These are phyloP conservation scores for Hypoxylon rubiginosum DNA, from an alignment of 2,329 filamentous ascomycete species.

Conservation along the genomic window DNA sequence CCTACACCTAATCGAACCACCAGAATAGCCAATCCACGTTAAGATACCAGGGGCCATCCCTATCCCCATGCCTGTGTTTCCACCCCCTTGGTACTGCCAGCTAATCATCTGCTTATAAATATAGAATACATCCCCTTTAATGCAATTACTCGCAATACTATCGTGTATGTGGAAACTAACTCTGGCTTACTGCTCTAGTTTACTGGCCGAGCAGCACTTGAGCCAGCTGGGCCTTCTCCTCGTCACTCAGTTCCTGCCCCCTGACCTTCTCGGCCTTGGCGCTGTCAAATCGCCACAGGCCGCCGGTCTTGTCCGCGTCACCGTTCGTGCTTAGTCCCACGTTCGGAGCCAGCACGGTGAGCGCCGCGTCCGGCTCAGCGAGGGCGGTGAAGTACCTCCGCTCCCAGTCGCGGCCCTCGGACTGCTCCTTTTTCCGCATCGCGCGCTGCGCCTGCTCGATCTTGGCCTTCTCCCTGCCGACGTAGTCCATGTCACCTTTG, in stretches of 20 bases:
- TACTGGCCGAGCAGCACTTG: slow-evolving; percentile 52
- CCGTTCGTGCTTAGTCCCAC: slow-evolving; percentile 65
- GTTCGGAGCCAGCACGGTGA: slow-evolving; percentile 60
- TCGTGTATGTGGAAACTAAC: background rate
- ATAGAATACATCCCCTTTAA: slow-evolving; percentile 10
- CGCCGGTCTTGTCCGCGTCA: slow-evolving; percentile 72
- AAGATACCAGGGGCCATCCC: slow-evolving; percentile 18
- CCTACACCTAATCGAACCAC: background rate
- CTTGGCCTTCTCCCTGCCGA: slow-evolving; percentile 78
- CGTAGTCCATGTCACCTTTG: slow-evolving; percentile 80
- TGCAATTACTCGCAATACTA: slow-evolving; percentile 8
- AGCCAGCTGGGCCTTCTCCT: slow-evolving; percentile 56
- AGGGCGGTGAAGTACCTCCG: slow-evolving; percentile 81
- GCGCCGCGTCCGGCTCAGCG: slow-evolving; percentile 58
- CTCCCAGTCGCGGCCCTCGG: slow-evolving; percentile 81
- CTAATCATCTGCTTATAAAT: slow-evolving; percentile 13
- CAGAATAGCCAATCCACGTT: slow-evolving; percentile 9
- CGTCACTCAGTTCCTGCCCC: slow-evolving; percentile 51
- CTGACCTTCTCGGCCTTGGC: slow-evolving; percentile 60
- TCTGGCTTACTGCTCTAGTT: no score
- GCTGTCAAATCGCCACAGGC: slow-evolving; percentile 69
- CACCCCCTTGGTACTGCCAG: slow-evolving; percentile 1
- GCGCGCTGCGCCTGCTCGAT: slow-evolving; percentile 87
- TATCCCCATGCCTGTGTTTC: slow-evolving; percentile 3
- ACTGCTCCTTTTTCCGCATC: slow-evolving; percentile 67